Percentiles rank a stretch among this genome's conserved stretches.
These are phyloP conservation scores for Elongisporangium senticosum DNA, from an alignment of 352 stramenopile species.

Conservation along the genomic window DNA sequence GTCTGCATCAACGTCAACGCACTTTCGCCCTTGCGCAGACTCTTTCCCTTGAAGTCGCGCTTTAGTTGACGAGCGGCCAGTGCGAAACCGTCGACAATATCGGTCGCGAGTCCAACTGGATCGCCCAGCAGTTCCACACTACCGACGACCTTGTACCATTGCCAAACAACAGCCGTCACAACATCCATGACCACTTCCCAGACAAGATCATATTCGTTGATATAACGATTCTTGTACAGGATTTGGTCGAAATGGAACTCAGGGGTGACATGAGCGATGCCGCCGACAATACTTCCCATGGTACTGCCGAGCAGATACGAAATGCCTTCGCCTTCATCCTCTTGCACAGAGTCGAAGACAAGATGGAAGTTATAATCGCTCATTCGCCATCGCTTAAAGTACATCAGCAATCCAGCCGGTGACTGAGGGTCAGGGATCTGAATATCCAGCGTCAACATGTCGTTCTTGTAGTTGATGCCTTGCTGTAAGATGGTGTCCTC, in stretches of 20 bases:
- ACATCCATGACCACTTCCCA: conserved; percentile 70
- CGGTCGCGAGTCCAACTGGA: conserved; percentile 72
- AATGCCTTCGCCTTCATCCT: conserved; percentile 75
- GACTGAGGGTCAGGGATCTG: conserved; percentile 39
- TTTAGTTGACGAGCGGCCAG: conserved; percentile 74
- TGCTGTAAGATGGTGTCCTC: conserved; percentile 57
- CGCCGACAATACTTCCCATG: conserved; percentile 81
- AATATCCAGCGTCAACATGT: conserved; percentile 44
- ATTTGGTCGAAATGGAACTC: conserved; percentile 78
- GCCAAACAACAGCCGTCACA: conserved; percentile 63
- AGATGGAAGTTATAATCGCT: conserved; percentile 67
- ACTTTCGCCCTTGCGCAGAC: conserved; percentile 74
- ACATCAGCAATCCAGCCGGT: conserved; percentile 62
- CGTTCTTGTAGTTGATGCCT: conserved; percentile 58
- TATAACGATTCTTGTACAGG: conserved; percentile 71
- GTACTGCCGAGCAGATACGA: conserved; percentile 75
- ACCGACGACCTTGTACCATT: conserved; percentile 89
- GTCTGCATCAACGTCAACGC: conserved; percentile 78
- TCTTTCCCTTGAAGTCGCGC: conserved; percentile 74
- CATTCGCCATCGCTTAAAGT: conserved; percentile 79
- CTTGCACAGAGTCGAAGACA: conserved; percentile 80
- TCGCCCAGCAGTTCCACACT: conserved; percentile 83
- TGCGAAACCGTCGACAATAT: conserved; percentile 84
- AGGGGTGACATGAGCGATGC: conserved; percentile 80
- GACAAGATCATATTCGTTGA: conserved; percentile 82